Percentiles rank a stretch among this genome's conserved stretches.
These are phyloP conservation scores for Aphanomyces cochlioides DNA, from an alignment of 352 stramenopile species.

Conservation along the genomic window DNA sequence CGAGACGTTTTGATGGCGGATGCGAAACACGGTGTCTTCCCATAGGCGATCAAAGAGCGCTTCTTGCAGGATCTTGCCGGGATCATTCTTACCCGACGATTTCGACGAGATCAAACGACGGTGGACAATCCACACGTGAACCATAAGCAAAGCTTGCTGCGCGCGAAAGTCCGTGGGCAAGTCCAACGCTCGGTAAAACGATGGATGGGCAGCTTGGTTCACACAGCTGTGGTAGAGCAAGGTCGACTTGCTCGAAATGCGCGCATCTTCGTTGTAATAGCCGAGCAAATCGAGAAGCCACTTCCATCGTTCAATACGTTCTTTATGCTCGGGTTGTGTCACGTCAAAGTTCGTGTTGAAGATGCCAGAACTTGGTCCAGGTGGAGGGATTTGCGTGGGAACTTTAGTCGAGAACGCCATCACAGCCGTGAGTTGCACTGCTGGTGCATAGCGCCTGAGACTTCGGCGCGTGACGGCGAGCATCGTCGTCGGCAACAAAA, in stretches of 20 bases:
- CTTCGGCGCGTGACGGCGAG: neutral
- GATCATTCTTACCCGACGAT: conserved; percentile 48
- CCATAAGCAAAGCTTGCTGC: conserved; percentile 91
- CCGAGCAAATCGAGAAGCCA: conserved; percentile 81
- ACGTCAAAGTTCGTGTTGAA: conserved; percentile 83
- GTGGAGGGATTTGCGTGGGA: conserved; percentile 68
- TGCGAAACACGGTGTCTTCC: conserved; percentile 92
- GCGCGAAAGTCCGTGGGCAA: conserved; percentile 83
- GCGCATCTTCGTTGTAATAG: conserved; percentile 85
- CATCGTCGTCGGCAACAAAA: conserved; percentile 5
- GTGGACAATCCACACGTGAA: conserved; percentile 96
- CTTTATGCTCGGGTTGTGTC: conserved; percentile 45
- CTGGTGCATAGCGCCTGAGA: neutral
- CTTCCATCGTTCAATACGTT: conserved; percentile 64
- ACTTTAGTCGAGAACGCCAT: neutral
- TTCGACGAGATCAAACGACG: conserved; percentile 78
- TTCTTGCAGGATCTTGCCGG: conserved; percentile 88
- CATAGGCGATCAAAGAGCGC: conserved; percentile 96
- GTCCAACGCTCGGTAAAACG: conserved; percentile 68
- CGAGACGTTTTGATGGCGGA: conserved; percentile 89
- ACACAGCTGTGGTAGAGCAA: conserved; percentile 81
- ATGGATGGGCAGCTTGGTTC: conserved; percentile 67
- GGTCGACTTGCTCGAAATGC: conserved; percentile 64
- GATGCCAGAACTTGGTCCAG: conserved; percentile 63
- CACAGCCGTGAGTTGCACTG: neutral